Evolutionary conservation across 176 grass and related monocot genomes (phyloP), one percentile per base, ranked within the genome.

Genomic region (Cenchrus americanus): DNA sequence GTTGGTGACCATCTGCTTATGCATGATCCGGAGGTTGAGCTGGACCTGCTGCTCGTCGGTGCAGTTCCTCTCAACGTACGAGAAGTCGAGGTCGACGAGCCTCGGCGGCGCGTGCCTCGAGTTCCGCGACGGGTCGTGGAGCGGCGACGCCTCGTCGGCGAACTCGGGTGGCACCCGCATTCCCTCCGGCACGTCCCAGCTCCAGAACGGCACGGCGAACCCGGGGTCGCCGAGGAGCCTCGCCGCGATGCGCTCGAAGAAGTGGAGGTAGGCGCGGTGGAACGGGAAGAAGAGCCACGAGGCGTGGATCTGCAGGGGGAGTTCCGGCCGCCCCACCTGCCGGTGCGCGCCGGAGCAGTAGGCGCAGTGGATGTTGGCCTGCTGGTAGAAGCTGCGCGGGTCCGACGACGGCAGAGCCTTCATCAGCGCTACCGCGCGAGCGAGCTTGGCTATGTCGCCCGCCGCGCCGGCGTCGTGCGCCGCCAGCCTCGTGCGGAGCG

Each of bases 251-350:
- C 92, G 61, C 87, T 94, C 92, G 51, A 87, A 91, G 87, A 92
- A 94, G 82, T 94, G 89, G 41, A 94, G 9, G 84, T 89, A 89
- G 19, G 79, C 87, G 50, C 87, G 80, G 87, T 94, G 92, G 80
- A 82, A 90, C 10, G 92, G 84, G 80, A 86, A 84, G 80, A 94
- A 94, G 19, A 92, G 34, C 92, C 92, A 94, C 3, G 84, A 89
- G 82, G 37, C 68, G 81, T 94, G 92, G 21, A 94, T 60, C 84
- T 92, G 77, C 15, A 94, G 42, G 1, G 4, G 2, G 7, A 92
- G 62, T 19, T 58, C 78, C 0, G 73, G 21, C 32, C 27, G 23
- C 8, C 61, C 80, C 8, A 7, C 27, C 86, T 93, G 91, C 22
- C 80, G 70, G 59, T 89, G 91, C 19, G 88, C 81, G 14, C 80